Base-by-base conservation (phyloP, 768 basidiomycete species). In the Trametes cubensis region DNA sequence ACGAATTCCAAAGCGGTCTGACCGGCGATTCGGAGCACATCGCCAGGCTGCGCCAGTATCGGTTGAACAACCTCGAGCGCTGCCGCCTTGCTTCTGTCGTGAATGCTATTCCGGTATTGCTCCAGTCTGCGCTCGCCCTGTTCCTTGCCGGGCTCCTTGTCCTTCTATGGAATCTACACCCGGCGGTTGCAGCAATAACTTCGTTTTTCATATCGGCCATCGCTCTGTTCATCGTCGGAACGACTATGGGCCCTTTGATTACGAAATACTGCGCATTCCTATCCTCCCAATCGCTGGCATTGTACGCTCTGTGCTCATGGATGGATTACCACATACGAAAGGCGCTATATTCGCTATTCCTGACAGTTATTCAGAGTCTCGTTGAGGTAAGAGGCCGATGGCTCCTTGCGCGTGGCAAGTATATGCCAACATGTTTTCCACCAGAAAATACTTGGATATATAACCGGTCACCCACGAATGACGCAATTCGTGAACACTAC, bases 121-220 rank as follows among this genome's bases (percentile, higher is more conserved):
- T 71, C 1, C 68, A 71, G n/a, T 4, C 63, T 7, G 55, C 67
- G 7, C 61, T 69, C 34, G 40, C 56, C 2, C 63, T 68, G 14
- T 71, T 71, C 61, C 40, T 69, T 14, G 49, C 61, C 8, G 70
- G 70, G 0, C 34, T 71, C 7, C 26, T 64, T 30, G 47, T 66
- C 15, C 58, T 67, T 14, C 38, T 69, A 1, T 66, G 60, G 58
- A 41, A 39, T 10, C 41, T 69, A 10, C 41, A 71, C 28, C 8
- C 2, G 8, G 23, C 23, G 1, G 61, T 69, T 21, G 68, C 65
- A 1, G 23, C 28, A 13, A 23, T 59, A n/a, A 28, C 21, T 1
- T 48, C 45, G 0, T 14, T 34, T 18, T n/a, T 63, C 34, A 46
- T 63, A 8, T 23, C 21, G 4, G n/a, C 46, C 21, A 11, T 58